Conservation (phyloP, 208 protist species). For the Acanthamoeba royreba region DNA sequence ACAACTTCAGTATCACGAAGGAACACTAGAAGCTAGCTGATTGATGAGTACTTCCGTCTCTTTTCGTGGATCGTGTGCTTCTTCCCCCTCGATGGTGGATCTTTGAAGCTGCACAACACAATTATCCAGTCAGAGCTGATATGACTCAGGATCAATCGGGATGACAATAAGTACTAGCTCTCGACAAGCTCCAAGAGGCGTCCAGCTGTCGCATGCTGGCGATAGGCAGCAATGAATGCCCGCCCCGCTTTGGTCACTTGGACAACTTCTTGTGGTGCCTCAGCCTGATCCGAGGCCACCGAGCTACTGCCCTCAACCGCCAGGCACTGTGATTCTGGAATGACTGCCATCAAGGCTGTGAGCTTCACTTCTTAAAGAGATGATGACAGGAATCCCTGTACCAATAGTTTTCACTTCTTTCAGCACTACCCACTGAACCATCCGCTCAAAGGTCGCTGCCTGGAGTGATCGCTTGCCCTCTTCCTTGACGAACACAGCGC, state of each 20-base stretch:
- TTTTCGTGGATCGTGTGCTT: neutral
- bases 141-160: neutral
- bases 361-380: no score
- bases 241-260: neutral
- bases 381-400: no score
- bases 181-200: neutral
- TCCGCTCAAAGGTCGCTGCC: neutral
- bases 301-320: no score
- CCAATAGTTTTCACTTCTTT: neutral
- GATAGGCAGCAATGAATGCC: neutral
- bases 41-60: neutral
- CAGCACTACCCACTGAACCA: slow-evolving; percentile 5
- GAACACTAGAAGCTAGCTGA: neutral
- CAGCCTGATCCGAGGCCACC: no score
- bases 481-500: neutral
- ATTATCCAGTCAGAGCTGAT: neutral
- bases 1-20: no score
- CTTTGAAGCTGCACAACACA: neutral
- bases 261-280: no score
- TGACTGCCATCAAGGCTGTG: no score
- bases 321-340: no score
- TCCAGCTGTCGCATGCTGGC: neutral
- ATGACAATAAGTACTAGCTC: neutral
- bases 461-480: neutral
- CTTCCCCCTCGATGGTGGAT: neutral